phyloP scores from a whole-genome alignment of 306 rosid genomes.

The Cucumis cinereus region DNA sequence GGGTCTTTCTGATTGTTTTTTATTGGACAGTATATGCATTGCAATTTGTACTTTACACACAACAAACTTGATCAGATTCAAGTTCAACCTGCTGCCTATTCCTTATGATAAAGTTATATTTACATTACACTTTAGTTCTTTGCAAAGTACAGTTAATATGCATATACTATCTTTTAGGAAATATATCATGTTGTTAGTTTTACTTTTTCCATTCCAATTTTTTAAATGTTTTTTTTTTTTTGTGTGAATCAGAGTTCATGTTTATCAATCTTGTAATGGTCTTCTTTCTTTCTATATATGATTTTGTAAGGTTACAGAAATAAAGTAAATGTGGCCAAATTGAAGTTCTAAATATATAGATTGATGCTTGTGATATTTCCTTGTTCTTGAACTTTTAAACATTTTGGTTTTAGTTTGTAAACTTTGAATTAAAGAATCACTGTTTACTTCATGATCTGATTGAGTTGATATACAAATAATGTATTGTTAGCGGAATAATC shows the following conservation, averaged over 20 bases:
- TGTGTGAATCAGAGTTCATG: background rate
- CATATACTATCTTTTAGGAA: background rate
- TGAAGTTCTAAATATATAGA: no score
- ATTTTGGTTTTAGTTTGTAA: no score
- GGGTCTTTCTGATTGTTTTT: constrained; percentile 1
- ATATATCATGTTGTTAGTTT: background rate
- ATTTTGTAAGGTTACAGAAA: no score
- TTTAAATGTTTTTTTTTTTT: background rate
- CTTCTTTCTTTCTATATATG: background rate
- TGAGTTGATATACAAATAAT: no score
- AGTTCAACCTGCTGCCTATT: constrained; percentile 8
- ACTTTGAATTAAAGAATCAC: no score
- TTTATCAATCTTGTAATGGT: background rate
- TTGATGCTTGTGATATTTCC: no score
- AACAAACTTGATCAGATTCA: constrained; percentile 3
- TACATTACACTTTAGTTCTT: background rate
- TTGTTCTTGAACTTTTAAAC: no score
- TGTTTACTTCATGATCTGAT: no score
- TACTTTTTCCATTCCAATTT: background rate
- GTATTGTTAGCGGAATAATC: no score
- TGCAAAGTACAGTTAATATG: background rate
- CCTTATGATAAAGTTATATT: constrained; percentile 9
- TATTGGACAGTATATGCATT: constrained; percentile 8
- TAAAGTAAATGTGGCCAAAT: no score
- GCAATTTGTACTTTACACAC: background rate